A percentile compares a stretch with the other conserved stretches of the same genome.
Conservation (phyloP, 2,329 filamentous ascomycete genomes). For the Scedosporium aurantiacum region DNA sequence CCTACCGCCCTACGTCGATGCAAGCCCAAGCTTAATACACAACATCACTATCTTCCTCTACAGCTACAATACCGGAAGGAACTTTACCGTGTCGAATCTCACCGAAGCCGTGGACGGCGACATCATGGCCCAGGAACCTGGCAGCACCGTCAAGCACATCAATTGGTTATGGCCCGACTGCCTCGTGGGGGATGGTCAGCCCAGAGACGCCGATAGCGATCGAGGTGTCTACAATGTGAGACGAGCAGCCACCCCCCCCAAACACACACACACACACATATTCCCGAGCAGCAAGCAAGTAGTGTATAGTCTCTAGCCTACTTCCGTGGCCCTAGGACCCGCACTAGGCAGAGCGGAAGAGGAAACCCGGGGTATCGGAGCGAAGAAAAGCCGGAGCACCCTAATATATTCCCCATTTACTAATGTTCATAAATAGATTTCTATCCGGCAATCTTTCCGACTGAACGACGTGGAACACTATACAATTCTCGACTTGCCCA, state of each 20-base stretch:
- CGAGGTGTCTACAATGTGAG: constrained; percentile 53
- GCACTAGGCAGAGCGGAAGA: background rate
- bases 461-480: constrained; percentile 54
- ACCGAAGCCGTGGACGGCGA: constrained; percentile 39
- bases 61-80: constrained; percentile 49
- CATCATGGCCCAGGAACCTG: constrained; percentile 52
- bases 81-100: constrained; percentile 58
- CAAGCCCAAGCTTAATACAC: constrained; percentile 45
- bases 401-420: background rate
- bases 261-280: no score
- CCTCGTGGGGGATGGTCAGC: constrained; percentile 48
- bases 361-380: no score
- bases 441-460: constrained; percentile 59
- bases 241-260: constrained; percentile 1
- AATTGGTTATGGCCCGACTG: constrained; percentile 64
- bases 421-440: constrained; percentile 35
- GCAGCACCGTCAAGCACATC: constrained; percentile 62
- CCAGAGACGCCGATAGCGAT: constrained; percentile 32
- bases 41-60: constrained; percentile 59
- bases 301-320: background rate
- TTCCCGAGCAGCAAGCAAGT: no score
- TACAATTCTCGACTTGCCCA: constrained; percentile 60
- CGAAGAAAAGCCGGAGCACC: no score
- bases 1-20: constrained; percentile 42
- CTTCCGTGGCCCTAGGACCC: background rate